phyloP scores from a whole-genome alignment of 805 yeast genomes.

The Lipomyces japonicus region DNA sequence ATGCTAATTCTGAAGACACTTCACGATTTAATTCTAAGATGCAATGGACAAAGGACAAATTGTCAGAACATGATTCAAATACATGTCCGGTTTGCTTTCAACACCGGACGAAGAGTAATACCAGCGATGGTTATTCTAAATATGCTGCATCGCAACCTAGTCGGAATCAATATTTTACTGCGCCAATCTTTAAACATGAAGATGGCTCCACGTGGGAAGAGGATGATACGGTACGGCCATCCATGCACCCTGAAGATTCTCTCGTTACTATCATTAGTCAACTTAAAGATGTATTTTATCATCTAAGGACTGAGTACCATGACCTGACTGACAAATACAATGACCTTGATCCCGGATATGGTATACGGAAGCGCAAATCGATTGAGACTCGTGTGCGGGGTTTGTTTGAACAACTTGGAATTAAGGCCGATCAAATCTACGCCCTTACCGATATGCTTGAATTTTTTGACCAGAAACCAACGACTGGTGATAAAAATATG shows the following conservation, averaged over 20 bases:
- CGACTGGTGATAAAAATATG: neutral
- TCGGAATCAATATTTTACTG: neutral
- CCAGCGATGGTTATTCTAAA: neutral
- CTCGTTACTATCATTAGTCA: constrained; percentile 14
- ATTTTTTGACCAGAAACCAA: too few relatives aligned
- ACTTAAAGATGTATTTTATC: constrained; percentile 25
- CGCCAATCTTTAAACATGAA: neutral
- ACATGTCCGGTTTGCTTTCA: constrained; percentile 21
- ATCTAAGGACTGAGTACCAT: constrained; percentile 22
- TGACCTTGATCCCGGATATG: constrained; percentile 18
- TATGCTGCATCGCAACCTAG: neutral
- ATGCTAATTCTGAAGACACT: too few relatives aligned
- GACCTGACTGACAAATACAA: constrained; percentile 16
- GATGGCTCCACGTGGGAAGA: constrained; percentile 9
- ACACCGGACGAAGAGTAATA: constrained; percentile 6
- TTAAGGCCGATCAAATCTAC: constrained; percentile 30
- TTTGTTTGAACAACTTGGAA: constrained; percentile 21
- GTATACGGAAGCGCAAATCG: constrained; percentile 23
- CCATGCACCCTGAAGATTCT: constrained; percentile 23
- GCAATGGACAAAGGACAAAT: constrained; percentile 5
- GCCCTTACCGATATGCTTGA: constrained; percentile 28
- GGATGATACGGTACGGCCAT: constrained; percentile 25
- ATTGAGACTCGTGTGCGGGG: constrained; percentile 12
- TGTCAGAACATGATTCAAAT: constrained; percentile 15
- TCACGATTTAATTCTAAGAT: constrained; percentile 5